Percentiles rank a stretch among this genome's conserved stretches.
These are phyloP conservation scores for Fusarium sp. DNA, from an alignment of 2,329 filamentous ascomycete genomes.

Conservation along the genomic window DNA sequence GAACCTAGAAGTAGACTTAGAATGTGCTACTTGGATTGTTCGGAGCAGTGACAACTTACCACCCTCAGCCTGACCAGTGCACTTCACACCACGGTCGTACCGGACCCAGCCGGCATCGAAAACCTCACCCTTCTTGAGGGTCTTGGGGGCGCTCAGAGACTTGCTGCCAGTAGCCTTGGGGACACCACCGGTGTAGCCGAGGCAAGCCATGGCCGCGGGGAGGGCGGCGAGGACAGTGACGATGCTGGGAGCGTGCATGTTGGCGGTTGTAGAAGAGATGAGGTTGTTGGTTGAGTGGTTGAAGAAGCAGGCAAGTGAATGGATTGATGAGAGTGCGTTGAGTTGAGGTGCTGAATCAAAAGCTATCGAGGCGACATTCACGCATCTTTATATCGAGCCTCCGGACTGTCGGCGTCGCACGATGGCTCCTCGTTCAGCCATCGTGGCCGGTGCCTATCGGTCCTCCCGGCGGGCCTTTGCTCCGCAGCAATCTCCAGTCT, in stretches of 20 bases:
- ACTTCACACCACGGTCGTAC: slow-evolving; percentile 56
- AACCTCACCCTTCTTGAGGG: slow-evolving; percentile 43
- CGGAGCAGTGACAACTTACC: slow-evolving; percentile 40
- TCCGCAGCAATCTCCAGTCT: neutral
- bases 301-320: neutral
- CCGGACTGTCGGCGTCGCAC: neutral
- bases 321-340: neutral
- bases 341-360: neutral
- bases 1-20: neutral
- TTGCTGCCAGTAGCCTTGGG: slow-evolving; percentile 46
- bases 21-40: fast-evolving
- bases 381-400: neutral
- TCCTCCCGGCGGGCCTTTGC: neutral
- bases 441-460: neutral
- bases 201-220: slow-evolving; percentile 46
- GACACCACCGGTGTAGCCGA: slow-evolving; percentile 46
- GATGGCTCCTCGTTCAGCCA: neutral
- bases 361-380: neutral
- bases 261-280: slow-evolving; percentile 1
- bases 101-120: slow-evolving; percentile 50
- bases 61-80: slow-evolving; percentile 57
- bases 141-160: slow-evolving; percentile 45
- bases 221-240: slow-evolving; percentile 33
- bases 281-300: neutral
- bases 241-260: slow-evolving; percentile 32